Percentiles rank a stretch among this genome's conserved stretches.
Evolutionary conservation across 129 eudicot species (phyloP).

Genomic region (Daucus carota): DNA sequence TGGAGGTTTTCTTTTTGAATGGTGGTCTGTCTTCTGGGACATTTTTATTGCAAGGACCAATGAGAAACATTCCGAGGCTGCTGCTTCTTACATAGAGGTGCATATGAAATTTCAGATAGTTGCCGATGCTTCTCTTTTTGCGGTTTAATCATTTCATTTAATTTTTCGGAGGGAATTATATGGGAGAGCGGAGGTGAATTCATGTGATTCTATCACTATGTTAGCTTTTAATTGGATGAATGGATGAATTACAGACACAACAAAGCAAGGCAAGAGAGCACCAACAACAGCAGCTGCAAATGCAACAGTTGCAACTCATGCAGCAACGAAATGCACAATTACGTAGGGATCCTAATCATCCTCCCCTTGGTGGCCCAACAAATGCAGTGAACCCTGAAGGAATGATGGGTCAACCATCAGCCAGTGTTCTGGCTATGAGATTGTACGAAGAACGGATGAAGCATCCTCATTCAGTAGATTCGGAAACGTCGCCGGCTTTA

Average conservation of each 20-base stretch:
- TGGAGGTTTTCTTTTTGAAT: constrained; percentile 96
- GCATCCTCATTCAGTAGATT: constrained; percentile 69
- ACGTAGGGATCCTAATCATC: constrained; percentile 87
- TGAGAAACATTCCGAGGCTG: constrained; percentile 96
- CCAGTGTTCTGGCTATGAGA: constrained; percentile 70
- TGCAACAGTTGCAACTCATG: constrained; percentile 92
- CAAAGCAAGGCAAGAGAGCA: constrained; percentile 93
- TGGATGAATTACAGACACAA: constrained; percentile 48
- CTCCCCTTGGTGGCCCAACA: constrained; percentile 64
- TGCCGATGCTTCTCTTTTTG: background rate
- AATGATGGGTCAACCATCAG: constrained; percentile 78
- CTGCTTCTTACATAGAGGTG: constrained; percentile 98
- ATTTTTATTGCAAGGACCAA: constrained; percentile 94
- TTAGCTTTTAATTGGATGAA: constrained; percentile 2
- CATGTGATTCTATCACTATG: background rate
- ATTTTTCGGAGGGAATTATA: background rate
- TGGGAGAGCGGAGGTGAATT: background rate
- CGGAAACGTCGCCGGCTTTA: constrained; percentile 67
- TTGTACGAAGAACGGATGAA: constrained; percentile 82
- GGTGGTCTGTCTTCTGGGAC: constrained; percentile 99
- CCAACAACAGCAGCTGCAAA: constrained; percentile 87
- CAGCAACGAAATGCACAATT: constrained; percentile 92
- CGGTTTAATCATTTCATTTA: background rate
- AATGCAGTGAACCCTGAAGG: constrained; percentile 64
- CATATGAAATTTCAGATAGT: background rate